These are phyloP conservation scores for Ephemerocybe angulata DNA, from an alignment of 768 basidiomycete genomes.

Conservation along the genomic window DNA sequence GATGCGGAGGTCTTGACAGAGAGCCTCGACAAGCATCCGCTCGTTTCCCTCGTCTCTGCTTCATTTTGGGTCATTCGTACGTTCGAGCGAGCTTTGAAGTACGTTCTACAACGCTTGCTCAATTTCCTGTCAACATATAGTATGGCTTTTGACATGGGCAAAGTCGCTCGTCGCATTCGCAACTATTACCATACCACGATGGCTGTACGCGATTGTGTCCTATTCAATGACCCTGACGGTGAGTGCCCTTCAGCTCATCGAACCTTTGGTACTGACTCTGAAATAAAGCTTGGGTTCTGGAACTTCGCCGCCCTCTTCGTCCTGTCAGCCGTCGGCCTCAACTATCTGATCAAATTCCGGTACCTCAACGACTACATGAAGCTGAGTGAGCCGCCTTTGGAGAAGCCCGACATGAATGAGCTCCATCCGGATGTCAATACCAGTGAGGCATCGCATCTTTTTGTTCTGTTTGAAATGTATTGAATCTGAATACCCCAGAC, in stretches of 20 bases:
- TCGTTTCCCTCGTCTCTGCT: slow-evolving; percentile 73
- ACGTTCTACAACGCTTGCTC: neutral
- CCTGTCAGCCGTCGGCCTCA: slow-evolving; percentile 60
- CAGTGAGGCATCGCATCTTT: too few species aligned
- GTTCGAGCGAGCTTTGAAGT: slow-evolving; percentile 34
- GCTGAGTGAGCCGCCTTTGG: slow-evolving; percentile 76
- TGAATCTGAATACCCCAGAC: slow-evolving; percentile 2
- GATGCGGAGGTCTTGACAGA: slow-evolving; percentile 34
- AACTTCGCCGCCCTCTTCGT: slow-evolving; percentile 78
- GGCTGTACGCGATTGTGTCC: slow-evolving; percentile 73
- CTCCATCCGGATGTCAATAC: slow-evolving; percentile 91
- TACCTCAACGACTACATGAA: slow-evolving; percentile 74
- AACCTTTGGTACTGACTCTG: slow-evolving; percentile 5
- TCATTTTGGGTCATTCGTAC: slow-evolving; percentile 81
- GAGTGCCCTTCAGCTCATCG: slow-evolving; percentile 17
- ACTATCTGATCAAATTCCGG: slow-evolving; percentile 82
- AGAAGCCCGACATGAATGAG: slow-evolving; percentile 80
- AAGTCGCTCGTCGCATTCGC: slow-evolving; percentile 71
- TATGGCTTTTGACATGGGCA: slow-evolving; percentile 79
- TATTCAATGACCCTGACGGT: slow-evolving; percentile 90
- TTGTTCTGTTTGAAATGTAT: too few species aligned
- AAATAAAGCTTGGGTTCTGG: slow-evolving; percentile 82
- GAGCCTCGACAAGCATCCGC: slow-evolving; percentile 53
- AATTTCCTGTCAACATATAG: slow-evolving; percentile 33
- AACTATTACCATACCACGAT: slow-evolving; percentile 79